Conservation (phyloP, 1,284 basidiomycete genomes). For the Puccinia coronata region DNA sequence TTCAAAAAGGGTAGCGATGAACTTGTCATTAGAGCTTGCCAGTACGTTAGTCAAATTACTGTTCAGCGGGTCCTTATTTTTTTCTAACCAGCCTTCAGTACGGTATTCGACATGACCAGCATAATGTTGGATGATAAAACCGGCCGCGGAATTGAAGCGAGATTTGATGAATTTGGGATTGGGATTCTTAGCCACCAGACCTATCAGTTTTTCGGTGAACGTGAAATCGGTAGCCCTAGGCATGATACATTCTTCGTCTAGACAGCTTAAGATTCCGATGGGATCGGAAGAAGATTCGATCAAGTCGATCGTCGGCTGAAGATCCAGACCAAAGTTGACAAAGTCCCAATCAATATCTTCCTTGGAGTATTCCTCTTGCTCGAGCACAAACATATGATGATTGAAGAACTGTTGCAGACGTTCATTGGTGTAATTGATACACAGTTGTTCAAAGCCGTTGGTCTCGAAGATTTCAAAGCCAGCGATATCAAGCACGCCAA, state of each 20-base stretch:
- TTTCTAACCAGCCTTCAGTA: conserved; percentile 96
- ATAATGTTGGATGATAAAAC: conserved; percentile 95
- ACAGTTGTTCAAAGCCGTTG: conserved; percentile 87
- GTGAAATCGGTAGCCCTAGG: conserved; percentile 93
- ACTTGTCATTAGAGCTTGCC: conserved; percentile 77
- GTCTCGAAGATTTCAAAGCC: conserved; percentile 86
- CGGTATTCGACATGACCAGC: conserved; percentile 95
- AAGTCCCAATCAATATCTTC: conserved; percentile 99
- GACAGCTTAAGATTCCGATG: conserved; percentile 87
- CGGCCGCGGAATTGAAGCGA: conserved; percentile 74
- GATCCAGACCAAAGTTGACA: conserved; percentile 94
- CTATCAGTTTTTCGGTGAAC: conserved; percentile 87
- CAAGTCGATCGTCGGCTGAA: conserved; percentile 97
- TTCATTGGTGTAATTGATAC: conserved; percentile 86
- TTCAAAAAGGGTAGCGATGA: conserved; percentile 78
- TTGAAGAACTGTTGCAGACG: conserved; percentile 64
- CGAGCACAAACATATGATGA: conserved; percentile 99
- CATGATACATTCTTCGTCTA: conserved; percentile 99
- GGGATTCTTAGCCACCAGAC: conserved; percentile 62
- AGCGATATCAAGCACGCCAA: conserved; percentile 98
- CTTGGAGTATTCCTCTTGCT: conserved; percentile 97
- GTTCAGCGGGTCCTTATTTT: conserved; percentile 99
- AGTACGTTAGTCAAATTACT: conserved; percentile 91
- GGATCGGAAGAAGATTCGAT: conserved; percentile 73
- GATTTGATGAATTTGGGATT: conserved; percentile 77